A percentile compares a stretch with the other conserved stretches of the same genome.
Conservation (phyloP, 441 rosid species). For the Viola pubescens region DNA sequence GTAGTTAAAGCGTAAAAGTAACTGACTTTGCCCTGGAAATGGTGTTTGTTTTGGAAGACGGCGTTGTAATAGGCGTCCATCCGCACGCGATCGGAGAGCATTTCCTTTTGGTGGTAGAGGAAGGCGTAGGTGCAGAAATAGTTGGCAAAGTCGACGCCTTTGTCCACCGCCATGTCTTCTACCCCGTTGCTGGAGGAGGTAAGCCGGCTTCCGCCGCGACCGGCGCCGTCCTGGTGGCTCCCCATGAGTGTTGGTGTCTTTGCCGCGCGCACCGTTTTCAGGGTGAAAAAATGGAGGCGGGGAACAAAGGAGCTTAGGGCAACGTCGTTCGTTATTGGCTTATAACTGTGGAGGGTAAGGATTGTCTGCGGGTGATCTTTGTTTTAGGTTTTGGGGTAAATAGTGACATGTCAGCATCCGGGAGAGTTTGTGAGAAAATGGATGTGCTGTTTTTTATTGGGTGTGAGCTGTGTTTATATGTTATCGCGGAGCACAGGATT, state of each 20-base stretch:
- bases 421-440: neutral
- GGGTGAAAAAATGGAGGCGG: neutral
- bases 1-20: neutral
- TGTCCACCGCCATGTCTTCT: conserved; percentile 43
- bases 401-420: neutral
- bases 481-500: neutral
- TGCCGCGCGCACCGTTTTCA: neutral
- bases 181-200: conserved; percentile 11
- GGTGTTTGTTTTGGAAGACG: conserved; percentile 66
- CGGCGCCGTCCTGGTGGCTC: conserved; percentile 30
- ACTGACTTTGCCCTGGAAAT: conserved; percentile 62
- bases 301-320: neutral
- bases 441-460: neutral
- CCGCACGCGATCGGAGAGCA: conserved; percentile 96
- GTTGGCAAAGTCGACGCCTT: conserved; percentile 76
- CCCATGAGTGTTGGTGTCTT: conserved; percentile 26
- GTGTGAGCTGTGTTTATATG: neutral
- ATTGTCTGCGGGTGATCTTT: neutral
- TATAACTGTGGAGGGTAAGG: too few relatives aligned
- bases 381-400: too few relatives aligned
- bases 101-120: conserved; percentile 95
- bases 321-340: too few relatives aligned
- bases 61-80: conserved; percentile 91
- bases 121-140: conserved; percentile 88
- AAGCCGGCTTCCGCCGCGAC: conserved; percentile 17